Conservation (phyloP, 2,329 filamentous ascomycete species). For the Fusarium torreyae region DNA sequence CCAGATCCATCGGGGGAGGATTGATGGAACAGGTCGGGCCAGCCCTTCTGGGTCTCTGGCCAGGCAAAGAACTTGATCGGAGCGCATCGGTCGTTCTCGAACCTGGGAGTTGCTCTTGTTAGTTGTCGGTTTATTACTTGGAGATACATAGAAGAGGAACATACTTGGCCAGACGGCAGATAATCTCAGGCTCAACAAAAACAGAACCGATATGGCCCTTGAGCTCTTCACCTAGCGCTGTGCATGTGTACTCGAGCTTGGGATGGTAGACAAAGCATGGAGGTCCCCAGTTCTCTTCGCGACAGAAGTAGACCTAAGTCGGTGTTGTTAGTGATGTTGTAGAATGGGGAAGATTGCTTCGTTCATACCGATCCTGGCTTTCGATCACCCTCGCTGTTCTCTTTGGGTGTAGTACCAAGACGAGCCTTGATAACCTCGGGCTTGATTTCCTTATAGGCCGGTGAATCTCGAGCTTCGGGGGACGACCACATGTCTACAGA, state of each 20-base stretch:
- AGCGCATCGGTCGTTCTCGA: conserved; percentile 27
- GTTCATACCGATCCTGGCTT: conserved; percentile 38
- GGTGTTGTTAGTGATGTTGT: conserved; percentile 12
- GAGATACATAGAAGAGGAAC: neutral
- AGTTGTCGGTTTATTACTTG: neutral
- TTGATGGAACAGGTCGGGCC: conserved; percentile 41
- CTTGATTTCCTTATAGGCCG: conserved; percentile 36
- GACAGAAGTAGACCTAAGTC: conserved; percentile 49
- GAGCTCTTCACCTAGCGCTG: conserved; percentile 38
- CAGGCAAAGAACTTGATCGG: conserved; percentile 45
- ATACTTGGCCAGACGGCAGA: conserved; percentile 47
- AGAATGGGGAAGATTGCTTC: no score
- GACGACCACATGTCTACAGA: conserved; percentile 48
- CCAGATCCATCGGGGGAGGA: conserved; percentile 21
- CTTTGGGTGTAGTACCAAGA: conserved; percentile 39
- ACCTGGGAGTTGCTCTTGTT: conserved; percentile 22
- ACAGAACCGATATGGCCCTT: conserved; percentile 47
- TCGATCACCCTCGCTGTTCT: conserved; percentile 33
- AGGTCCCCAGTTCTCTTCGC: conserved; percentile 47
- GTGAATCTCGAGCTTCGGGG: conserved; percentile 26
- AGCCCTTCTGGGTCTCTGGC: conserved; percentile 46
- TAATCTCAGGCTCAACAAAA: conserved; percentile 45
- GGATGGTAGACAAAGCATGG: conserved; percentile 46
- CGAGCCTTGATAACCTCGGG: conserved; percentile 43
- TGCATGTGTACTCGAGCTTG: conserved; percentile 47